Evolutionary conservation across 345 rosid genomes (phyloP), one percentile per base, ranked within the genome.

Genomic region (Nasturtium officinale): DNA sequence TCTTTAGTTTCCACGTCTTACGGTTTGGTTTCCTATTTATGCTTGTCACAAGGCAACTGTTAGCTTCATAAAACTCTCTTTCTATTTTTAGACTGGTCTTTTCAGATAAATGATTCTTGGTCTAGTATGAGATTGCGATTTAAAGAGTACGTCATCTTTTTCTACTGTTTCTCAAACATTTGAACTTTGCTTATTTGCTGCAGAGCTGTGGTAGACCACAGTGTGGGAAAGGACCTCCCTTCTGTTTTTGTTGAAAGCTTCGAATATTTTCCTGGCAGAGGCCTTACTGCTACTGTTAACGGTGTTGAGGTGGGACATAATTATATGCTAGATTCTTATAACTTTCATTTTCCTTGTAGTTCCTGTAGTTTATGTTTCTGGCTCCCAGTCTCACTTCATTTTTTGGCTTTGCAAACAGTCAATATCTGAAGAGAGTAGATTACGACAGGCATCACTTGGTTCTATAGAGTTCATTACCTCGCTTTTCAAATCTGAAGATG

Each of bases 141-240:
- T 26, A n/a, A 59, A 60, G n/a, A 8, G n/a, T 23, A 13, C 46
- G 18, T 11, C 28, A 29, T 40, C 45, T 26, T 32, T 52, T 74
- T 52, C 25, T 15, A 40, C 40, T 72, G 79, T 58, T 61, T 68
- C 55, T 72, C 47, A 69, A 32, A 23, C 50, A 56, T 64, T 17
- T 21, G 13, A 70, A n/a, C 38, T 23, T 23, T 23, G 25, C 25
- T 23, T 2, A 23, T 61, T 61, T 74, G 46, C 55, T 80, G 81
- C 87, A 95, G 99, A 81, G 99, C 99, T 69, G 95, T 95, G 60
- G 97, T 95, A 50, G 97, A 95, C 61, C 97, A 95, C 82, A 88
- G 97, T 76, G 66, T 72, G 37, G 97, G 96, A 60, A 89, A 89
- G 77, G 96, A 95, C 51, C 95, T 95, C 64, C 99, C 99, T 79